These are phyloP conservation scores for Metarhizium brunneum DNA, from an alignment of 2,329 filamentous ascomycete genomes.

Conservation along the genomic window DNA sequence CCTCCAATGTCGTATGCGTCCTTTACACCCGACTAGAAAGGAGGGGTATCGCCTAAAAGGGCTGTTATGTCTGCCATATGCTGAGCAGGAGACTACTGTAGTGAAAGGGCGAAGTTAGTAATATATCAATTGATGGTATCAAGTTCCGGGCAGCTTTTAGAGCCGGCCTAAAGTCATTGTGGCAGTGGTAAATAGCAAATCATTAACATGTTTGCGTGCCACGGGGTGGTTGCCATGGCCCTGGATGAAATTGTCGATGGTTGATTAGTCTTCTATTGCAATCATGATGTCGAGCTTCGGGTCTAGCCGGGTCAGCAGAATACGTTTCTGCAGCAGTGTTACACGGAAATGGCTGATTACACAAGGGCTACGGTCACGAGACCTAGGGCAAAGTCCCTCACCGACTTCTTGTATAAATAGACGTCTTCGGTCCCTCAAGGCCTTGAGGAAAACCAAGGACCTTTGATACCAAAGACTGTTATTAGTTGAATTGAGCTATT, in stretches of 20 bases:
- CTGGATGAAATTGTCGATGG: constrained; percentile 11
- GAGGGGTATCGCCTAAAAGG: neutral
- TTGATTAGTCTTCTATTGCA: constrained; percentile 12
- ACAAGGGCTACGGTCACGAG: too few species aligned
- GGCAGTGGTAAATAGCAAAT: constrained; percentile 10
- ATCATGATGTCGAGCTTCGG: constrained; percentile 15
- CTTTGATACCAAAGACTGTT: too few species aligned
- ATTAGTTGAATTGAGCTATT: too few species aligned
- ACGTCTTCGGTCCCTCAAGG: too few species aligned
- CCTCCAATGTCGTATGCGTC: neutral
- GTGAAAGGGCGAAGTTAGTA: constrained; percentile 3
- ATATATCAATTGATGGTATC: neutral
- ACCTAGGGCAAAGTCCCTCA: too few species aligned
- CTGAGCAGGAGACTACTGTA: constrained; percentile 11
- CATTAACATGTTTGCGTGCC: constrained; percentile 7
- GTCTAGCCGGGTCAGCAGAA: constrained; percentile 6
- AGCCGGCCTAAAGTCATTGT: constrained; percentile 11
- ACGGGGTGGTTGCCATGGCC: constrained; percentile 5
- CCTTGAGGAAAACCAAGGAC: too few species aligned
- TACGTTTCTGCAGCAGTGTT: neutral
- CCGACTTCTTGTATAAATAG: too few species aligned
- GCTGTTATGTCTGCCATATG: constrained; percentile 6
- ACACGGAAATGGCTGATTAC: too few species aligned
- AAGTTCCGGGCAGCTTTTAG: neutral
- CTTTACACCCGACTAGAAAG: neutral